phyloP scores from a whole-genome alignment of 1,284 basidiomycete genomes.

The Taiwanofungus camphoratus region DNA sequence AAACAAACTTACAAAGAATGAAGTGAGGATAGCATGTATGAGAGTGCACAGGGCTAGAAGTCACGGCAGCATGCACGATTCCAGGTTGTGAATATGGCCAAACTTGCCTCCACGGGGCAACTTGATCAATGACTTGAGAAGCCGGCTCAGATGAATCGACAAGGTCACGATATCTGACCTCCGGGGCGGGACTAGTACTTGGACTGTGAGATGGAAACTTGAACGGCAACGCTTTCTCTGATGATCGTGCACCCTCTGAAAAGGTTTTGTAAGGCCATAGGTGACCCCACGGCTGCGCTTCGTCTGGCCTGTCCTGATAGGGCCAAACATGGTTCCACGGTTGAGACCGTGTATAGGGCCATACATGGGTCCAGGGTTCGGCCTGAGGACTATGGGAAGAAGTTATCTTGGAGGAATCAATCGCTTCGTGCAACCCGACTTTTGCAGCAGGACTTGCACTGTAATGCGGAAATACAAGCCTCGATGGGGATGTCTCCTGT shows the following conservation, averaged over 20 bases:
- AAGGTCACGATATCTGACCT: slow-evolving; percentile 1
- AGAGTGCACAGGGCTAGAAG: background rate
- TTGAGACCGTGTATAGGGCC: background rate
- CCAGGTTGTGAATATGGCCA: slow-evolving; percentile 13
- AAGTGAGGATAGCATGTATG: slow-evolving; percentile 22
- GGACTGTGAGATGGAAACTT: slow-evolving; percentile 18
- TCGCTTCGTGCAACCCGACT: no score
- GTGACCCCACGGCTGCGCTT: slow-evolving; percentile 6
- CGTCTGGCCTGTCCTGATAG: slow-evolving; percentile 2
- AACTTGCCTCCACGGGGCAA: slow-evolving; percentile 14
- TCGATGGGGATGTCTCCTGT: slow-evolving; percentile 1
- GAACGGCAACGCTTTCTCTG: slow-evolving; percentile 11
- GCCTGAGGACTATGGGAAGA: no score
- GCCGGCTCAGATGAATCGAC: background rate
- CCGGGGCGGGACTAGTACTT: background rate
- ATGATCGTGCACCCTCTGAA: background rate
- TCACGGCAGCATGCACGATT: background rate
- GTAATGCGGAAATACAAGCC: slow-evolving; percentile 21
- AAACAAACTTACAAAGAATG: slow-evolving; percentile 23
- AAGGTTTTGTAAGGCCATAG: slow-evolving; percentile 24
- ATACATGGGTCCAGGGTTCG: no score
- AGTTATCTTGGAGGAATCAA: no score
- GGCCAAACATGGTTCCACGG: slow-evolving; percentile 17
- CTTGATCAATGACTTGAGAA: background rate
- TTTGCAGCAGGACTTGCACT: slow-evolving; percentile 12